phyloP scores from a whole-genome alignment of 2,329 filamentous ascomycete species.

The Cordyceps cateniannulata region DNA sequence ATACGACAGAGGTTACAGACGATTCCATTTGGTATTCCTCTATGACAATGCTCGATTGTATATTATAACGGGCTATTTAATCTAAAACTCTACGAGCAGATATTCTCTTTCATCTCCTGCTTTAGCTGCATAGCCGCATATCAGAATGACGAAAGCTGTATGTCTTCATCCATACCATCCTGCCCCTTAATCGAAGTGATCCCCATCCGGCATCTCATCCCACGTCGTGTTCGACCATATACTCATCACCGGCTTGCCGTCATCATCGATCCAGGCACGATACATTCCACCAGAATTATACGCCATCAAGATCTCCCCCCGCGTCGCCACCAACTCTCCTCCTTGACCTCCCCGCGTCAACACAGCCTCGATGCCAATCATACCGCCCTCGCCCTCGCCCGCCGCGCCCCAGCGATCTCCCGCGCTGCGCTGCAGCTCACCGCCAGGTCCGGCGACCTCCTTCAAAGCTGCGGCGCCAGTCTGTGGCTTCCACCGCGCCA shows the following conservation, averaged over 20 bases:
- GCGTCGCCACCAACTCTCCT: conserved; percentile 31
- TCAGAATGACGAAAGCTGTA: neutral
- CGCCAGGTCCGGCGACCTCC: conserved; percentile 61
- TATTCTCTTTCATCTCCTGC: too few relatives aligned
- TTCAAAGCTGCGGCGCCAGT: conserved; percentile 53
- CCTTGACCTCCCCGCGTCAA: conserved; percentile 39
- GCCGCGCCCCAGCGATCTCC: conserved; percentile 65
- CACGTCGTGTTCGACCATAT: conserved; percentile 26
- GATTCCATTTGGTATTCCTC: too few relatives aligned
- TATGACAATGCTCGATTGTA: too few relatives aligned
- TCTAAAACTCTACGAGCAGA: too few relatives aligned
- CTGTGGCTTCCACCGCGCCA: conserved; percentile 55
- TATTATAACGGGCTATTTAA: too few relatives aligned
- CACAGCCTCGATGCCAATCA: conserved; percentile 70
- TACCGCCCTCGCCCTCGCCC: conserved; percentile 76
- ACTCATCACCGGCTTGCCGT: conserved; percentile 50
- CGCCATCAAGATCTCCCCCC: conserved; percentile 59
- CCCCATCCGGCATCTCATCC: conserved; percentile 16
- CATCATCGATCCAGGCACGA: conserved; percentile 64
- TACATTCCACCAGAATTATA: conserved; percentile 89
- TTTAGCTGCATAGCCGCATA: too few relatives aligned
- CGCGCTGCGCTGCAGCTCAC: conserved; percentile 69
- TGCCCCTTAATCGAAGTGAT: neutral
- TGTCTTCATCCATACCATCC: neutral
- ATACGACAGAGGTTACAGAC: too few relatives aligned